Base-by-base conservation (phyloP, 1,284 basidiomycete species). In the Anthracocystis panici-leucophaei region DNA sequence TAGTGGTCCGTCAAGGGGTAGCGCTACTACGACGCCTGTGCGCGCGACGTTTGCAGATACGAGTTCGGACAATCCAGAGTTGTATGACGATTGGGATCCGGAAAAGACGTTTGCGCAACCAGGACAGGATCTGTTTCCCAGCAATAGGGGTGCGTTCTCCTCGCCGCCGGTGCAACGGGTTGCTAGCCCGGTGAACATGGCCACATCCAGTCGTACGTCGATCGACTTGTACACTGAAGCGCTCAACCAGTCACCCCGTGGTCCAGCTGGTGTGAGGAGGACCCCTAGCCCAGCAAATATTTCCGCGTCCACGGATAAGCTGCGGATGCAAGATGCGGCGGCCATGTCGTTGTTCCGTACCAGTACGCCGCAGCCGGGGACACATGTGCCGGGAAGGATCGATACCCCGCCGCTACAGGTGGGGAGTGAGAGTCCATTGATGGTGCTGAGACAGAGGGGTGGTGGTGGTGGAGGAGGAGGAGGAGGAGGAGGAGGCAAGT, bases 81-180 rank as follows among this genome's bases (percentile, higher is more conserved):
- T 60, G 16, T 64, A 64, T 44, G 66, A 66, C 25, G 72, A 75
- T 27, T 75, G 72, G 72, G 66, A 66, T 51, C 72, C 72, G 5
- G 66, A 70, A 25, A 66, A 75, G 53, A 75, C 72, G 11, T 75
- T 75, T 45, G 72, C 72, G 0, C 66, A 70, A 33, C 72, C 72
- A 1, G 66, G 72, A 2, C 72, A 75, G 46, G 60, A 75, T 46
- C 58, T 75, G 18, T 59, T 63, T 21, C 66, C 72, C 4, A 20
- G 55, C 44, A 60, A 57, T 16, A 56, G 72, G 2, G 59, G 52
- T 16, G 49, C 33, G 2, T 53, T 63, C 23, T 53, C 56, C 5
- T 75, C 72, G 4, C 72, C 72, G 9, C 66, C 61, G 1, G 45
- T 49, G 10, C 57, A 74, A 38, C 46, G 55, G 12, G 45, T 50